Percentiles rank a stretch among this genome's conserved stretches.
Conservation (phyloP, 2,329 filamentous ascomycete species). For the Ophiosphaerella narmari region DNA sequence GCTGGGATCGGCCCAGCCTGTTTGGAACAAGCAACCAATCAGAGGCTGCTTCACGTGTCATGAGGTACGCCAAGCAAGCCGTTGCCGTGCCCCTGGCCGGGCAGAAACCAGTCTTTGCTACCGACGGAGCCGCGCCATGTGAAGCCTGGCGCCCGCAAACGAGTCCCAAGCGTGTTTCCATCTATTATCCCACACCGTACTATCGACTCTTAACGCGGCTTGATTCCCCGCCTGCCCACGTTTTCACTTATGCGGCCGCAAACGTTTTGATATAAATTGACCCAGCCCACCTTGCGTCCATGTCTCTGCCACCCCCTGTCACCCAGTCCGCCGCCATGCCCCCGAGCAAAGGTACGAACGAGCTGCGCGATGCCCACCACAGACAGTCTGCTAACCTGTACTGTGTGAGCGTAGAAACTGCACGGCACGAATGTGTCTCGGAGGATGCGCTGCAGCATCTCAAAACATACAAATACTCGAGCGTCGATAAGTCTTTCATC, state of each 20-base stretch:
- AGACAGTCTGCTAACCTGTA: conserved; percentile 13
- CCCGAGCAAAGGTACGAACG: conserved; percentile 39
- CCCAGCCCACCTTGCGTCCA: conserved; percentile 28
- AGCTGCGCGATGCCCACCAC: conserved; percentile 1
- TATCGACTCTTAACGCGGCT: conserved; percentile 14
- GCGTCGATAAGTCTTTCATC: conserved; percentile 91
- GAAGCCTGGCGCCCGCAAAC: conserved; percentile 14
- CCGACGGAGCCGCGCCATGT: conserved; percentile 21
- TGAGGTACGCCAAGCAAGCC: too few relatives aligned
- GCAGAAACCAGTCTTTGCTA: background rate
- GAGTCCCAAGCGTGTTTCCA: conserved; percentile 9
- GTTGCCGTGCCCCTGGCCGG: too few relatives aligned
- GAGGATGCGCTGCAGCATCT: conserved; percentile 90
- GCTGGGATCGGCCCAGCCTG: too few relatives aligned
- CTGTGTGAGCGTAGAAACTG: conserved; percentile 52
- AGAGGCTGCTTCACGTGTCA: too few relatives aligned
- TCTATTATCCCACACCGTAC: conserved; percentile 12
- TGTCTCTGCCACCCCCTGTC: conserved; percentile 44
- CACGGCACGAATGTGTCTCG: conserved; percentile 74
- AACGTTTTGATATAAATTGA: conserved; percentile 28
- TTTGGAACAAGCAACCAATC: too few relatives aligned
- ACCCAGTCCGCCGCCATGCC: conserved; percentile 45
- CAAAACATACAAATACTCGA: conserved; percentile 95
- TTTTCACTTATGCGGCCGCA: conserved; percentile 16
- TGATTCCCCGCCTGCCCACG: conserved; percentile 15